These are phyloP conservation scores for Phaeophleospora eucalypticola DNA, from an alignment of 2,329 filamentous ascomycete genomes.

Conservation along the genomic window DNA sequence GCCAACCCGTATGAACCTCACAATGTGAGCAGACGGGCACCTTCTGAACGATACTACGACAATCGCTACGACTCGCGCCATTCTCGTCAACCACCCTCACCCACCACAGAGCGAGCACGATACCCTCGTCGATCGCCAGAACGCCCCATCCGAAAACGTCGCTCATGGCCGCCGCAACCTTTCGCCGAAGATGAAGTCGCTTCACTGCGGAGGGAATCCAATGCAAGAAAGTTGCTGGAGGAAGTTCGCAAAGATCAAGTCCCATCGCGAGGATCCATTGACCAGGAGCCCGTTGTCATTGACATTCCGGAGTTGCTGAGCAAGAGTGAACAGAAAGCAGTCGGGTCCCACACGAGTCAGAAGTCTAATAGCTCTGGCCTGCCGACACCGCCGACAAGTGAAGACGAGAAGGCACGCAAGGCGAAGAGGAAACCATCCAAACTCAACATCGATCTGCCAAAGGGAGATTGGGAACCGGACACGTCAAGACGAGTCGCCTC, in stretches of 20 bases:
- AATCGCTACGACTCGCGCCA: conserved; percentile 35
- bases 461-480: conserved; percentile 37
- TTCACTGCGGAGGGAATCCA: conserved; percentile 60
- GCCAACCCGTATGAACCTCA: not conserved
- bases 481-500: conserved; percentile 40
- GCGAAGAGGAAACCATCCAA: conserved; percentile 28
- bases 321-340: conserved; percentile 57
- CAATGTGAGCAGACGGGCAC: conserved; percentile 3
- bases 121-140: conserved; percentile 19
- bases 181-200: conserved; percentile 65
- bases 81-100: conserved; percentile 26
- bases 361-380: conserved; percentile 16
- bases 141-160: conserved; percentile 18
- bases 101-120: conserved; percentile 13
- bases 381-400: conserved; percentile 35
- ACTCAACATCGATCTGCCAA: conserved; percentile 33
- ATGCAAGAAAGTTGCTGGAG: conserved; percentile 34
- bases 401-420: conserved; percentile 33
- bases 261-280: conserved; percentile 58
- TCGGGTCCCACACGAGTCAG: conserved; percentile 41
- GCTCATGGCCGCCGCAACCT: conserved; percentile 56
- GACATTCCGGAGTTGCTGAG: conserved; percentile 45
- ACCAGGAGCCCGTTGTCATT: conserved; percentile 65
- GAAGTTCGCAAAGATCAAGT: conserved; percentile 51
- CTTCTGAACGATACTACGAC: conserved; percentile 22